Evolutionary conservation across 140 eudicot genomes (phyloP).

Genomic region (Ambrosia hybrid): DNA sequence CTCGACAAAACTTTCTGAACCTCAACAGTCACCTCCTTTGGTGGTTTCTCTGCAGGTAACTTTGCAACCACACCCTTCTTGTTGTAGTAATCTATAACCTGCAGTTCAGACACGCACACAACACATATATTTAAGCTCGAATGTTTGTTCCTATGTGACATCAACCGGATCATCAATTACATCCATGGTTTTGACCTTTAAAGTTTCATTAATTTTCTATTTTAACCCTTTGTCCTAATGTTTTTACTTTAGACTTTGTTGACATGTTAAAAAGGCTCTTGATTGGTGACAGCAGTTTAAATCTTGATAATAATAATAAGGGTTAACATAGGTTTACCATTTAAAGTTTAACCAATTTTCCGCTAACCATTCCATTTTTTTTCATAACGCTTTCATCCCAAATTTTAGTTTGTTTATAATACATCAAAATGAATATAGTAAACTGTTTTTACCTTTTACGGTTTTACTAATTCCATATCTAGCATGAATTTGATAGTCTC

Average conservation of each 20-base stretch:
- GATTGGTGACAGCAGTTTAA: no score
- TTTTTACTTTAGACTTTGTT: no score
- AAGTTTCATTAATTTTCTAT: no score
- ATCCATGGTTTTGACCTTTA: no score
- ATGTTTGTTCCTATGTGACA: not conserved
- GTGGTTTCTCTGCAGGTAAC: conserved; percentile 70
- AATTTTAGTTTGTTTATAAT: no score
- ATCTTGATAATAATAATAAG: not conserved
- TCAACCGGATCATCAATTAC: not conserved
- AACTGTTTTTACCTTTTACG: no score
- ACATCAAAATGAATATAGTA: no score
- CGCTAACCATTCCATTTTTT: not conserved
- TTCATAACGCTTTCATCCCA: not conserved
- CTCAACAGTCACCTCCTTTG: conserved; percentile 63
- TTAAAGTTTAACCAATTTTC: not conserved
- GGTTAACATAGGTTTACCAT: not conserved
- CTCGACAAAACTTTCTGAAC: conserved; percentile 62
- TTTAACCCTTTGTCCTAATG: no score
- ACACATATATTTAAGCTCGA: not conserved
- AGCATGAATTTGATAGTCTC: no score
- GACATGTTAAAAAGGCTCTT: no score
- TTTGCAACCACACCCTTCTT: conserved; percentile 64
- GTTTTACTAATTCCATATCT: no score
- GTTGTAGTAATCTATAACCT: conserved; percentile 66
- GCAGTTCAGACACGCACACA: conserved; percentile 19